Evolutionary conservation across 2,329 filamentous ascomycete genomes (phyloP).

Genomic region (Diaporthe sp.): DNA sequence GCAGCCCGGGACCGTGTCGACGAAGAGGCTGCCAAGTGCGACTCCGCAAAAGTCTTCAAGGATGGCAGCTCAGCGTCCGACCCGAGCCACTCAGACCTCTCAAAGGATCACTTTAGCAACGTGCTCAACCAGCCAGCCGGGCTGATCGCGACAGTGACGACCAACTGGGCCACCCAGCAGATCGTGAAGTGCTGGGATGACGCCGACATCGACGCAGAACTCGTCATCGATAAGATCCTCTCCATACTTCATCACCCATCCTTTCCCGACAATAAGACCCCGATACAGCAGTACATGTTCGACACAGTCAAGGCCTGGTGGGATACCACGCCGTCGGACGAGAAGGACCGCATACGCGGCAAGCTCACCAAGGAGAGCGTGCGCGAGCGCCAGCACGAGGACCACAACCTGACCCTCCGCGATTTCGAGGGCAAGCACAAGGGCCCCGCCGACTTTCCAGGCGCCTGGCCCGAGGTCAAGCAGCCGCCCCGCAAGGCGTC

Average conservation of each 20-base stretch:
- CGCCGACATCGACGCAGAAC: conserved; percentile 70
- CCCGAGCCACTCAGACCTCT: conserved; percentile 70
- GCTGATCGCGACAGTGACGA: conserved; percentile 67
- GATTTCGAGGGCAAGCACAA: conserved; percentile 45
- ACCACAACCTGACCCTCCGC: conserved; percentile 47
- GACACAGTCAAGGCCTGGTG: conserved; percentile 73
- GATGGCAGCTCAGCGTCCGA: conserved; percentile 58
- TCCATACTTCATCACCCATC: conserved; percentile 78
- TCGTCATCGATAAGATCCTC: conserved; percentile 73
- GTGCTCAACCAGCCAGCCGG: conserved; percentile 69
- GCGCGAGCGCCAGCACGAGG: conserved; percentile 47
- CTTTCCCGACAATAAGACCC: conserved; percentile 62
- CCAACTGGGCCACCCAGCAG: conserved; percentile 76
- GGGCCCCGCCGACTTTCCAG: conserved; percentile 48
- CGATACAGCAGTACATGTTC: conserved; percentile 76
- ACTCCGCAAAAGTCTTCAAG: conserved; percentile 46
- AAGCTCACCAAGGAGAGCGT: conserved; percentile 49
- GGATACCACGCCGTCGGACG: conserved; percentile 42
- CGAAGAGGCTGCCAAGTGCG: conserved; percentile 48
- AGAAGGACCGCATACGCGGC: conserved; percentile 43
- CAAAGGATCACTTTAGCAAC: conserved; percentile 73
- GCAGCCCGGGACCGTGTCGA: conserved; percentile 50
- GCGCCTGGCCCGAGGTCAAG: conserved; percentile 46
- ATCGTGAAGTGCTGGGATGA: conserved; percentile 80
- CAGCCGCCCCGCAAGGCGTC: conserved; percentile 47